Evolutionary conservation across 2,329 filamentous ascomycete species (phyloP), one percentile per base, ranked within the genome.

Genomic region (Hymenoscyphus linearis): DNA sequence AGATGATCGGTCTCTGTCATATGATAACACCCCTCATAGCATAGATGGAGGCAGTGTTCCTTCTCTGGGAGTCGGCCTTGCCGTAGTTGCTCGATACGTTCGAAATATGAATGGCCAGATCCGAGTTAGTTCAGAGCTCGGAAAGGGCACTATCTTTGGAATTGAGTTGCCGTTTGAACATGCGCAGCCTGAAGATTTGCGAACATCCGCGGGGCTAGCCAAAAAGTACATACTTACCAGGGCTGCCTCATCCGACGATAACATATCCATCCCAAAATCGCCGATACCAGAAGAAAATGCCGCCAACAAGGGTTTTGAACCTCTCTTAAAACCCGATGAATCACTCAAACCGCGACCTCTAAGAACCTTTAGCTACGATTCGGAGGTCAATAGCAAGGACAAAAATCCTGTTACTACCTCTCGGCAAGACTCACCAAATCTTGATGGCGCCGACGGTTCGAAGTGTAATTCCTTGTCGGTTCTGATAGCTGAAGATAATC

Each of bases 401-500:
- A 27, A 16, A 9, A 34, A 16, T 4, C 27, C 50, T 16, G 10
- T 16, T 27, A n/a, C 26, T 6, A 13, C 16, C 3, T 34, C 50
- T 7, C 25, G 22, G 10, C 18, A 53, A 16, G 26, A 25, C 13
- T n/a, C 54, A 31, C 61, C 59, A 35, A 60, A 62, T 3, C 34
- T 52, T 1, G 85, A 93, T 74, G 87, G 87, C 58, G 85, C 87
- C 70, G 88, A 86, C 73, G 88, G 86, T 26, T 85, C 89, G 75
- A 84, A 82, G 66, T 13, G 27, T 9, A 52, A 26, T 22, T 50
- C 44, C 27, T 58, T 69, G 16, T 57, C 56, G 2, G 88, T 93
- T 47, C 78, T 95, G n/a, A 78, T 93, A 52, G 90, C 93, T 2
- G 90, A 95, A 73, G 90, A 93, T 72, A 93, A 95, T 69, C 81